A percentile compares a stretch with the other conserved stretches of the same genome.
These are phyloP conservation scores for Xylariales sp. DNA, from an alignment of 2,329 filamentous ascomycete genomes.

Conservation along the genomic window DNA sequence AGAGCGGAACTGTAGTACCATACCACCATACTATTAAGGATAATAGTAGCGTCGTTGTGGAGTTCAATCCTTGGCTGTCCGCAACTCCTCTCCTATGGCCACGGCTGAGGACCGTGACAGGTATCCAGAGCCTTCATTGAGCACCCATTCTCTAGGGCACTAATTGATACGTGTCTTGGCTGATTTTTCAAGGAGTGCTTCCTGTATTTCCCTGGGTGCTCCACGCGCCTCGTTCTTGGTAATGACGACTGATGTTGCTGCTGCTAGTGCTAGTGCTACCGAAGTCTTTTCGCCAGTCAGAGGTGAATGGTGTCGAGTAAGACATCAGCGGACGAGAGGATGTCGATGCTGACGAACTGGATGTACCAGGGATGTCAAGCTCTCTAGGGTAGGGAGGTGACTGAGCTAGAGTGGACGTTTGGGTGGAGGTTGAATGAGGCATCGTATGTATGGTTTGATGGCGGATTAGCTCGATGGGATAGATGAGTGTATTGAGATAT, in stretches of 20 bases:
- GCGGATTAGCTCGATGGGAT: not conserved
- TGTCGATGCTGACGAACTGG: not conserved
- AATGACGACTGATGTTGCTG: not conserved
- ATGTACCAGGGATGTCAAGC: constrained; percentile 13
- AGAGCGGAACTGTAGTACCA: too few relatives aligned
- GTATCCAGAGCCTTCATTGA: too few relatives aligned
- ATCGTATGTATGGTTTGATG: constrained; percentile 12
- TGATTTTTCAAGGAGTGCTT: constrained; percentile 5
- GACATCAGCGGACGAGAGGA: constrained; percentile 28
- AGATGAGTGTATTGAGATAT: not conserved
- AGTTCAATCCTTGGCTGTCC: too few relatives aligned
- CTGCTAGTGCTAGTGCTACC: not conserved
- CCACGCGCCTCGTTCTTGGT: constrained; percentile 8
- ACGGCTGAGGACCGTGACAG: too few relatives aligned
- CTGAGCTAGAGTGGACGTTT: constrained; percentile 3
- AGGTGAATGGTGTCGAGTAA: constrained; percentile 25
- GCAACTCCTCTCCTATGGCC: too few relatives aligned
- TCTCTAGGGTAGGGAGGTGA: constrained; percentile 2
- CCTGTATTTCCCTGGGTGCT: constrained; percentile 27
- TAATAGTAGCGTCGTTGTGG: too few relatives aligned
- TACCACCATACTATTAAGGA: too few relatives aligned
- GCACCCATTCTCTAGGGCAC: too few relatives aligned
- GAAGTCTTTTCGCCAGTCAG: constrained; percentile 29
- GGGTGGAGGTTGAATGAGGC: constrained; percentile 15
- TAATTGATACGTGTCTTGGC: too few relatives aligned